Evolutionary conservation across 441 rosid species (phyloP).

Genomic region (Erysimum cheiri): DNA sequence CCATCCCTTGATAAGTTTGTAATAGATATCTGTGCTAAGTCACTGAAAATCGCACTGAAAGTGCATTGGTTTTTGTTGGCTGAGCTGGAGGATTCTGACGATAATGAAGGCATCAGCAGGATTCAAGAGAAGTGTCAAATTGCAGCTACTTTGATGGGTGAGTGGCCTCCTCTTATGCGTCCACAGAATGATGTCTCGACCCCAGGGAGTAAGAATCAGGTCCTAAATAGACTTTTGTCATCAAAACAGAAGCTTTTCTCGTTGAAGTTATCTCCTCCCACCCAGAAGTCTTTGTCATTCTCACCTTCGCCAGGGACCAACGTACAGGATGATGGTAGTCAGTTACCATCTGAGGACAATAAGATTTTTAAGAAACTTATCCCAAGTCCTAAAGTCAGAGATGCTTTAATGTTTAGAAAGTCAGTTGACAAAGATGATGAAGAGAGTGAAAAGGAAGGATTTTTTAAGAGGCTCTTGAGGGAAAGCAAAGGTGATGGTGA

Average conservation of each 20-base stretch:
- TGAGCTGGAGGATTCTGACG: conserved; percentile 93
- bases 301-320: conserved; percentile 67
- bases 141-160: conserved; percentile 96
- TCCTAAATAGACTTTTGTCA: conserved; percentile 76
- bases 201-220: conserved; percentile 92
- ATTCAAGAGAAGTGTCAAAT: conserved; percentile 98
- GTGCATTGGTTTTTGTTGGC: conserved; percentile 99
- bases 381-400: conserved; percentile 92
- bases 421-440: conserved; percentile 91
- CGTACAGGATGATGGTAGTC: conserved; percentile 72
- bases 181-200: conserved; percentile 60
- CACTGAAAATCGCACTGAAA: conserved; percentile 85
- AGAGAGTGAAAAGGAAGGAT: conserved; percentile 90
- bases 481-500: conserved; percentile 80
- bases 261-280: conserved; percentile 78
- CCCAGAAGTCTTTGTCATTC: conserved; percentile 68
- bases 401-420: conserved; percentile 94
- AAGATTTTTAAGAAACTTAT: conserved; percentile 90
- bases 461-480: conserved; percentile 79
- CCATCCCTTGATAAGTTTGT: conserved; percentile 98
- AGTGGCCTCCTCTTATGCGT: conserved; percentile 84
- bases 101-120: conserved; percentile 94
- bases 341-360: conserved; percentile 73
- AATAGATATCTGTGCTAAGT: conserved; percentile 87
- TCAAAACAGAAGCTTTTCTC: conserved; percentile 92